phyloP scores from a whole-genome alignment of 2,329 filamentous ascomycete genomes.

The Fusarium continuum region DNA sequence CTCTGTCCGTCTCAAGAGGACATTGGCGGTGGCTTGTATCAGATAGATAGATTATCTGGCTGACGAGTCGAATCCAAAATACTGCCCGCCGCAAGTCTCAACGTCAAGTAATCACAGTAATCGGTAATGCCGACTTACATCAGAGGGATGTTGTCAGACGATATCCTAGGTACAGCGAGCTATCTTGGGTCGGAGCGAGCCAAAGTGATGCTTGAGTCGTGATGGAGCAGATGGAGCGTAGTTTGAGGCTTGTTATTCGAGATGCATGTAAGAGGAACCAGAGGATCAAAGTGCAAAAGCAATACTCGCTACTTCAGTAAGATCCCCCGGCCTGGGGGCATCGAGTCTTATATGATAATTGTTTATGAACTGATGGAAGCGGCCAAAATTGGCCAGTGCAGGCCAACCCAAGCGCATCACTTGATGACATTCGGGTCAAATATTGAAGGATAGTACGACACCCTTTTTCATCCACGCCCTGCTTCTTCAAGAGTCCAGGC shows the following conservation, averaged over 20 bases:
- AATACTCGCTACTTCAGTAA: neutral
- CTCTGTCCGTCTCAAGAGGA: slow-evolving; percentile 9
- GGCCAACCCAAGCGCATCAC: slow-evolving; percentile 37
- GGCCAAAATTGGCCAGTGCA: slow-evolving; percentile 35
- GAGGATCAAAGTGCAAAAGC: slow-evolving; percentile 2
- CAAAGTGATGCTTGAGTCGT: slow-evolving; percentile 10
- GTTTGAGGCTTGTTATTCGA: neutral
- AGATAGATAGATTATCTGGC: slow-evolving; percentile 25
- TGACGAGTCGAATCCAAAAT: slow-evolving; percentile 22
- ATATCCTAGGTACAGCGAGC: slow-evolving; percentile 17
- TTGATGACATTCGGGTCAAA: slow-evolving; percentile 34
- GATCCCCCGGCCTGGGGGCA: slow-evolving; percentile 26
- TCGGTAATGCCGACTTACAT: slow-evolving; percentile 28
- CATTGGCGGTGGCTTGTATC: slow-evolving; percentile 33
- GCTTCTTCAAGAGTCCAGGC: slow-evolving; percentile 8
- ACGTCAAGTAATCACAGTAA: slow-evolving; percentile 14
- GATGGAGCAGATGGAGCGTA: neutral
- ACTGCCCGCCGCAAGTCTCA: slow-evolving; percentile 3
- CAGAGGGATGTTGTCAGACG: slow-evolving; percentile 28
- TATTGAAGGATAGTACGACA: slow-evolving; percentile 35
- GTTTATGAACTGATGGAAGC: slow-evolving; percentile 32
- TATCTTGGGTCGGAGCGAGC: neutral
- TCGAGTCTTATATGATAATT: slow-evolving; percentile 41
- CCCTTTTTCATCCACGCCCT: slow-evolving; percentile 30
- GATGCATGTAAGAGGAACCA: neutral